Evolutionary conservation across 352 stramenopile genomes (phyloP), one percentile per base, ranked within the genome.

Genomic region (Phytophthora tentaculata): DNA sequence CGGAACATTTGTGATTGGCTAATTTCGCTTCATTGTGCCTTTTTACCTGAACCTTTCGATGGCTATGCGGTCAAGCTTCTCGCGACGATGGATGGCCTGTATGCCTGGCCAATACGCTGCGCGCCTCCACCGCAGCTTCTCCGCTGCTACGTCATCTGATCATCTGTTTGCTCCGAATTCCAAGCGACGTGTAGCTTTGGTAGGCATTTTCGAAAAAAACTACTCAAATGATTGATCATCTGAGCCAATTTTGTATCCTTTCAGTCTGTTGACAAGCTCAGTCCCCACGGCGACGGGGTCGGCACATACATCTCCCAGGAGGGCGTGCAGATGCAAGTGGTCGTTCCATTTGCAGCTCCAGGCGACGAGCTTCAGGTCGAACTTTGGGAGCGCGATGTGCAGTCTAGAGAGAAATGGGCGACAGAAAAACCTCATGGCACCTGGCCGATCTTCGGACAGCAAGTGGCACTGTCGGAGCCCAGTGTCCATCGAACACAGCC

Each of bases 321-420:
- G 2, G 47, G 54, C 1, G 48, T 61, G 1, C 22, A 50, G 5
- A 71, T 87, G 45, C 78, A 75, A 20, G 69, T 85, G 20, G 45
- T 77, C 1, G 76, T 90, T 14, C 81, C 83, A 13, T 89, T 90
- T 48, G 57, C 77, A 9, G 64, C 88, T n/a, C 80, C 80, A 13
- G 81, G 83, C 9, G 83, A 92, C 37, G 5, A 68, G 17, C 29
- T 90, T 0, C 28, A 73, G 14, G 83, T 73, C 8, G 69, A 85
- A n/a, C 61, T 92, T 16, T 92, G 77, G 77, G 69, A 80, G 7
- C 71, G 68, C 28, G 83, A 92, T 62, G 52, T 87, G 3, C n/a
- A 73, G 19, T 56, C 56, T 2, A 64, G 65, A 44, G 45, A 69
- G 19, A 76, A 76, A 29, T 73, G 62, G 62, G 37, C 43, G 3